Base-by-base conservation (phyloP, 164 flowering plant genomes). In the Magnolia changhungtana region DNA sequence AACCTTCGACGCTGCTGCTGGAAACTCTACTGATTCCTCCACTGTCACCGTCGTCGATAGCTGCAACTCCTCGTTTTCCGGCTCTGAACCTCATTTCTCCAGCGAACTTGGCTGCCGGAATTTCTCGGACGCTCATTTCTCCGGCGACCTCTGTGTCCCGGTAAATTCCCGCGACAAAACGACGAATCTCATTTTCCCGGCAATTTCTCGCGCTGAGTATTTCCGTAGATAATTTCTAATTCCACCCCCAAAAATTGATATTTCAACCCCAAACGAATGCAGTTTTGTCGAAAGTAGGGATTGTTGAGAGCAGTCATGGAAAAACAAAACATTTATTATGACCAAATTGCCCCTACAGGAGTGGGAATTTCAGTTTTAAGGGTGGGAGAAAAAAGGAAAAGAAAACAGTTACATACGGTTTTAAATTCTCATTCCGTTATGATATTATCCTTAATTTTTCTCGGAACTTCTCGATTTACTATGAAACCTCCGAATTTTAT, bases 131-230 rank as follows among this genome's bases (percentile, higher is more conserved):
- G 76, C 83, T 73, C 89, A 86, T 1, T 87, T 90, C 86, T 84
- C 96, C 76, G 89, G 87, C 74, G 98, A 90, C 63, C 91, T 94
- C 74, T 91, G 91, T 79, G 93, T 95, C 81, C 97, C 96, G 94
- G 98, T 93, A 84, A 83, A 77, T 50, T 24, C 31, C 18, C 8
- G 45, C 49, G 10, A 5, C 50, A 14, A 67, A 19, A 21, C 9
- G 18, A 8, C 61, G 61, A 10, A 16, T 10, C 61, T 10, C 61
- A 10, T 55, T 55, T 55, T 55, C 18, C 16, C 11, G 61, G 61
- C 9, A 37, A 37, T 37, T 37, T 37, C 61, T 10, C 1, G 61
- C 13, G 61, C 8, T 55, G 61, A 55, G 11, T 10, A 16, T 55
- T 55, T 55, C 61, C 61, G 61, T 55, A 10, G 18, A 10, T 10